Percentiles rank a stretch among this genome's conserved stretches.
Evolutionary conservation across 108 stramenopile species (phyloP).

Genomic region (Skeletonema marinoi): DNA sequence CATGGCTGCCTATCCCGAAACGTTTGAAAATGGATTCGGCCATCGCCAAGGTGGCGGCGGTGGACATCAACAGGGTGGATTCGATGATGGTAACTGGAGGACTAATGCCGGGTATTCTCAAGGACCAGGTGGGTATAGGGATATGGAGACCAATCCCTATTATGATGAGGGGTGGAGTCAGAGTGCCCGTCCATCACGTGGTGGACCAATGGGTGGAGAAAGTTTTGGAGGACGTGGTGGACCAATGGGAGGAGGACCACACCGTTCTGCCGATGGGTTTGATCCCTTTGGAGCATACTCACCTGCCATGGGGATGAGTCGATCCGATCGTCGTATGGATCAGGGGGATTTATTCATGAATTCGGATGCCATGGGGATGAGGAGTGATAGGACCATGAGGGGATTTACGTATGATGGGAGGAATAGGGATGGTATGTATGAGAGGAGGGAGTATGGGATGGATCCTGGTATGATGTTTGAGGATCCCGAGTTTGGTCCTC

Average conservation of each 20-base stretch:
- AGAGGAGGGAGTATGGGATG: background rate
- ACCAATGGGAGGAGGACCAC: background rate
- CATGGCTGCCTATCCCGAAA: background rate
- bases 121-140: background rate
- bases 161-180: background rate
- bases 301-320: background rate
- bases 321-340: background rate
- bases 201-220: background rate
- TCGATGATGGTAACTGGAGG: background rate
- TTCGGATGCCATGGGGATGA: background rate
- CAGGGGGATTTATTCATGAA: background rate
- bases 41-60: background rate
- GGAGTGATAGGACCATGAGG: background rate
- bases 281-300: background rate
- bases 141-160: background rate
- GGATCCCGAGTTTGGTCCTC: background rate
- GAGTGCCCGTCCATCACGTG: background rate
- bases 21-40: background rate
- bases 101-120: background rate
- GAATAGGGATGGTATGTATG: background rate
- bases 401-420: background rate
- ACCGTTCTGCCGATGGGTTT: background rate
- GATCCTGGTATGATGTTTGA: constrained; percentile 3
- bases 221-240: background rate
- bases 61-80: too few relatives aligned